A percentile compares a stretch with the other conserved stretches of the same genome.
Conservation (phyloP, 805 yeast species). For the Tetrapisispora phaffii region DNA sequence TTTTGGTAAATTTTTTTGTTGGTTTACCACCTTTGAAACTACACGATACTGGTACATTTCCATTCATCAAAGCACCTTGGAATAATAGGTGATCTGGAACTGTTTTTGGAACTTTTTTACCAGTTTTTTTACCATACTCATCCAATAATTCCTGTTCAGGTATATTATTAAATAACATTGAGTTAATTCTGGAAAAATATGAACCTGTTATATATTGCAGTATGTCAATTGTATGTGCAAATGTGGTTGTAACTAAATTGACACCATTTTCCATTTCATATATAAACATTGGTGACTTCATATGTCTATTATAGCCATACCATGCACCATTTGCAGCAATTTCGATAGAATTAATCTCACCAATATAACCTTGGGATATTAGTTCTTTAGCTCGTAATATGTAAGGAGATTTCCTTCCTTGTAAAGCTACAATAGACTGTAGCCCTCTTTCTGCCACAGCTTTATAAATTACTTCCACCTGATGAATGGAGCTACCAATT, state of each 20-base stretch:
- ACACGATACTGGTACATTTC: conserved; percentile 26
- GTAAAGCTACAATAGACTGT: conserved; percentile 24
- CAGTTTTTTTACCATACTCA: conserved; percentile 18
- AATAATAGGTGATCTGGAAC: conserved; percentile 27
- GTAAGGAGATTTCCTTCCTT: conserved; percentile 27
- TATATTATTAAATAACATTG: conserved; percentile 25
- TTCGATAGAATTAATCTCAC: conserved; percentile 26
- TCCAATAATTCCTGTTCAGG: conserved; percentile 22
- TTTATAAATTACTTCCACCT: conserved; percentile 21
- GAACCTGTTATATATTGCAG: conserved; percentile 26
- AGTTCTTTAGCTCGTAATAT: conserved; percentile 25
- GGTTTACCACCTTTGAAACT: conserved; percentile 28
- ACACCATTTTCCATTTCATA: conserved; percentile 23
- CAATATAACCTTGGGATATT: conserved; percentile 23
- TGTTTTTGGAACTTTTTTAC: conserved; percentile 15
- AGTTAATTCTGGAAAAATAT: conserved; percentile 21
- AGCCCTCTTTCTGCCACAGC: conserved; percentile 19
- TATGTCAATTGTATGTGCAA: conserved; percentile 26
- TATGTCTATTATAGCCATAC: conserved; percentile 26
- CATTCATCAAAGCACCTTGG: conserved; percentile 21
- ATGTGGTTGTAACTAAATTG: conserved; percentile 22
- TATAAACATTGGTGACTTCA: conserved; percentile 19
- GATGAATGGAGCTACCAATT: conserved; percentile 16
- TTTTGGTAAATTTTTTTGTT: conserved; percentile 26
- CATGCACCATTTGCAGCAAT: conserved; percentile 27